Base-by-base conservation (phyloP, 352 stramenopile species). In the Phytophthora citrophthora region DNA sequence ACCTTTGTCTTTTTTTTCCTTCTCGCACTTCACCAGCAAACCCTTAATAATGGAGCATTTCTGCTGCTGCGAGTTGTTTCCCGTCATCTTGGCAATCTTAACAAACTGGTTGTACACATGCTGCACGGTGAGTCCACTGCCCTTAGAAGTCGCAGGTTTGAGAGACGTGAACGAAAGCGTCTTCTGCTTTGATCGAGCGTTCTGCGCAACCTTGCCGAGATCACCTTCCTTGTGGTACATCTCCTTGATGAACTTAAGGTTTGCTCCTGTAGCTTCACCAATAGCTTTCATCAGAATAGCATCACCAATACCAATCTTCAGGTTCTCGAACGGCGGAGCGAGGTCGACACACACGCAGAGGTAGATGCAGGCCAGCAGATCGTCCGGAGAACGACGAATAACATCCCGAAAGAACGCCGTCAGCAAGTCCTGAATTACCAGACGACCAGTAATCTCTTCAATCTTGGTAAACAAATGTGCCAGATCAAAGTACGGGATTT, bases 221-320 rank as follows among this genome's bases (percentile, higher is more conserved):
- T 99, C 98, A n/a, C 98, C 98, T 60, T 97, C 83, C 45, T 93
- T 90, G 65, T 98, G 88, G 54, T 98, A 98, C 77, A 97, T 96
- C 29, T 97, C 82, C 70, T 99, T 98, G 64, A 99, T 95, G 48
- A 97, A 94, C 50, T 90, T 91, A 15, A 87, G 73, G 50, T 90
- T 94, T 16, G 88, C 96, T 7, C 96, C 97, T 1, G 89, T 97
- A 0, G 95, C 96, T 68, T 98, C 88, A 10, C 85, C 91, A 53
- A 99, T 98, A 3, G 97, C 94, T 76, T 99, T 99, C 71, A 98
- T 98, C 15, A 99, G 72, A 55, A 99, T 97, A 4, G 94, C 89
- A 66, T 99, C 97, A 26, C 98, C 98, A 48, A 99, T 98, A 15
- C 98, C 98, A 24, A 99, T 94, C 77, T 99, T 98, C 7, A 99